Evolutionary conservation across 2,329 filamentous ascomycete species (phyloP), one percentile per base, ranked within the genome.

Genomic region (Gremmenia infestans): DNA sequence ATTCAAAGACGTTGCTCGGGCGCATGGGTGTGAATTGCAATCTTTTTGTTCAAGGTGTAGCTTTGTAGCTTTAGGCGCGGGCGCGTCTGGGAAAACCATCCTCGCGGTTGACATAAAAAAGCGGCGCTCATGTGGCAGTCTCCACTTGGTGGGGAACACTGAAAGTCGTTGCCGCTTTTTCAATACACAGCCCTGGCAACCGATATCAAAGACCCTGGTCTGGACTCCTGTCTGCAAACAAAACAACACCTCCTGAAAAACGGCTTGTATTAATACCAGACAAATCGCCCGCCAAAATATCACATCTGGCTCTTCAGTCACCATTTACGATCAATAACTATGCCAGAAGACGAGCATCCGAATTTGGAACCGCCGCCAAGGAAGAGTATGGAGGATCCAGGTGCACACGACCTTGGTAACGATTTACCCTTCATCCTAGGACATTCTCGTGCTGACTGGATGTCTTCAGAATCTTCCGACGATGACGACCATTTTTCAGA

Each of bases 401-500:
- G 82, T 63, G 82, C 82, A 45, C 82, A 78, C 67, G 81, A 85
- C 55, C 73, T 85, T 58, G 78, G 83, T 85, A 73, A 58, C 69
- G 54, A 45, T 56, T 23, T 52, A 49, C 50, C n/a, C 45, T 55
- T 32, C 50, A 3, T 12, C 25, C 23, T 25, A 5, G 25, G 25
- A 7, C 28, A 42, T 52, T 35, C 15, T 11, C 23, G 8, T 59
- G 49, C 57, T 62, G 52, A 64, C 45, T 37, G 5, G 45, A n/a
- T 32, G 39, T 11, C 17, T 50, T 40, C 69, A 72, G 80, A 80
- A 57, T 76, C 75, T 32, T 85, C 83, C 49, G 85, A 87, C 60
- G 86, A 87, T 60, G 86, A 87, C 47, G 85, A 88, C 63, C 85
- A 87, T 72, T 88, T 86, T 70, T 86, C 81, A 50, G 85, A 88